Evolutionary conservation across 345 rosid species (phyloP).

Genomic region (Eucalyptus viminalis): DNA sequence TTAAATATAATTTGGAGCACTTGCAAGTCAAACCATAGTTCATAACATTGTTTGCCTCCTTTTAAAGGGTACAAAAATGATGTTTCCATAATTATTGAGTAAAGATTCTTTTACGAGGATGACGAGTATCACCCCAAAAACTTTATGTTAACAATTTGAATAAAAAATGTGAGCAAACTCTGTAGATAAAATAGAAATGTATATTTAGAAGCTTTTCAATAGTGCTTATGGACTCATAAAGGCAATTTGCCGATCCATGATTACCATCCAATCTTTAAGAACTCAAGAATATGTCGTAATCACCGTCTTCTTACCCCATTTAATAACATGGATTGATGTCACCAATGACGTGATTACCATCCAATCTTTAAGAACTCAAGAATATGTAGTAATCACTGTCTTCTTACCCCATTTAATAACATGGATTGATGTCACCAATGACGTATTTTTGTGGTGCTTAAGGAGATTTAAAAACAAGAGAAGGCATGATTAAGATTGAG

Average conservation of each 20-base stretch:
- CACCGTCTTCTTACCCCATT: no score
- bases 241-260: background rate
- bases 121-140: background rate
- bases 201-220: background rate
- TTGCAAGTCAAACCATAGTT: no score
- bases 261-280: no score
- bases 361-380: background rate
- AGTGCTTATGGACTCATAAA: background rate
- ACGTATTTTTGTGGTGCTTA: background rate
- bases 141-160: background rate
- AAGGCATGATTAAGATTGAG: background rate
- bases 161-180: background rate
- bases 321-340: no score
- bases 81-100: background rate
- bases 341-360: background rate
- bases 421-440: background rate
- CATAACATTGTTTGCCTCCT: background rate
- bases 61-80: background rate
- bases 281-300: no score
- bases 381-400: background rate
- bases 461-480: background rate
- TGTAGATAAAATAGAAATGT: background rate
- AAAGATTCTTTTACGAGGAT: background rate
- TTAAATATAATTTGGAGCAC: background rate
- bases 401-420: background rate